Conservation (phyloP, 257 asterid genomes). For the Nicotiana attenuata region DNA sequence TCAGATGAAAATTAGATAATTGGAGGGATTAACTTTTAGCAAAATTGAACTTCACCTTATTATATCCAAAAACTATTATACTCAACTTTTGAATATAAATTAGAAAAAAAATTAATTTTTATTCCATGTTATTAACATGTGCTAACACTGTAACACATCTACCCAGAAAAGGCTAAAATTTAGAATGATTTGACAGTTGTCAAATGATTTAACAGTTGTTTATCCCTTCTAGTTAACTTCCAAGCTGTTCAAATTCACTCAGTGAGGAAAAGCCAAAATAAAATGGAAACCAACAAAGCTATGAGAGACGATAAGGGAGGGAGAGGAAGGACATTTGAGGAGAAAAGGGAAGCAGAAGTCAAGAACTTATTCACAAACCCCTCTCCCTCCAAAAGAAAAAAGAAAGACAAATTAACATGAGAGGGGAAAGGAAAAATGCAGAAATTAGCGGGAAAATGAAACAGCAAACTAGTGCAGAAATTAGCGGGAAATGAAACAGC, state of each 20-base stretch:
- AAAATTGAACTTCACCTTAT: neutral
- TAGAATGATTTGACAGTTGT: neutral
- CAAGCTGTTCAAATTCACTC: neutral
- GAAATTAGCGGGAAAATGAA: neutral
- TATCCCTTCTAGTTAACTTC: neutral
- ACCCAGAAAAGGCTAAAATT: neutral
- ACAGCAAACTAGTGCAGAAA: neutral
- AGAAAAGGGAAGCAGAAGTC: neutral
- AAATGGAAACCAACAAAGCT: neutral
- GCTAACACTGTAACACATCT: too few species aligned
- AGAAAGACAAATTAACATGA: neutral
- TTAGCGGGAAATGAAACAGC: neutral
- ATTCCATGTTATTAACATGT: neutral
- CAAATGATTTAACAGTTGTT: neutral
- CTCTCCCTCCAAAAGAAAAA: neutral
- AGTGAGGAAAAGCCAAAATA: neutral
- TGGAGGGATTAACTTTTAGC: neutral
- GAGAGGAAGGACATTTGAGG: neutral
- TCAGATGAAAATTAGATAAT: neutral
- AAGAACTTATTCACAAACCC: neutral
- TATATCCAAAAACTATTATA: neutral
- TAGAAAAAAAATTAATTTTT: neutral
- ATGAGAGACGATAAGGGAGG: neutral
- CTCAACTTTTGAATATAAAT: neutral
- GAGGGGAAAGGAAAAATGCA: neutral